A percentile compares a stretch with the other conserved stretches of the same genome.
Conservation (phyloP, 768 basidiomycete species). For the Hypholoma fasciculare region DNA sequence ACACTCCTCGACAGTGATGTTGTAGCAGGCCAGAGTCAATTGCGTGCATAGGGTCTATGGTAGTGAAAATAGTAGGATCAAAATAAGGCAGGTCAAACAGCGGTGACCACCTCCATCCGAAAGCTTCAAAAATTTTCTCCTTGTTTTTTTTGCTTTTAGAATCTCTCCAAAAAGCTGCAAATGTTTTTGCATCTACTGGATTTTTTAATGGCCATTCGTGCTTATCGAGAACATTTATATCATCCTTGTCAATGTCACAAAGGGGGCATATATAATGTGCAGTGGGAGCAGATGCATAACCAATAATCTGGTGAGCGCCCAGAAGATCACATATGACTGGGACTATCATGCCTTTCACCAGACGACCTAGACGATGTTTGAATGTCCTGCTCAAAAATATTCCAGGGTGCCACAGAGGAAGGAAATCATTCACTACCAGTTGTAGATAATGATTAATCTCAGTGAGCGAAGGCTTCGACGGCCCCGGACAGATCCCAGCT, state of each 20-base stretch:
- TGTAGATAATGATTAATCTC: conserved; percentile 35
- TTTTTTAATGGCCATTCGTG: not conserved
- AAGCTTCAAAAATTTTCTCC: not conserved
- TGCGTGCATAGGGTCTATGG: conserved; percentile 11
- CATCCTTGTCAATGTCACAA: not conserved
- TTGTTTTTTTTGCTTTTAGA: not conserved
- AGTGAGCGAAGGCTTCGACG: conserved; percentile 26
- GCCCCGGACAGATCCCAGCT: conserved; percentile 39
- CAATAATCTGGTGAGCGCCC: not conserved
- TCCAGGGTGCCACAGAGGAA: conserved; percentile 28
- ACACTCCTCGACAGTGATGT: conserved; percentile 1
- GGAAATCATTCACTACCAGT: conserved; percentile 35
- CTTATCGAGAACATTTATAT: not conserved
- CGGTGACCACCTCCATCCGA: conserved; percentile 3
- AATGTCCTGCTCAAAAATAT: conserved; percentile 22
- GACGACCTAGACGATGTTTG: not conserved
- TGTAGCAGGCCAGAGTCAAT: conserved; percentile 7
- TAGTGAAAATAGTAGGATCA: conserved; percentile 5
- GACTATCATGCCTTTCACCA: not conserved
- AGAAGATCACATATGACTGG: not conserved
- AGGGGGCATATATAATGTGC: not conserved
- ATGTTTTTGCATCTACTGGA: not conserved
- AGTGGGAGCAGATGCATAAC: not conserved
- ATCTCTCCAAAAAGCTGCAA: not conserved
- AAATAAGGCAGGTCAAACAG: conserved; percentile 6